Base-by-base conservation (phyloP, 768 basidiomycete species). In the Pulveroboletus sp. region DNA sequence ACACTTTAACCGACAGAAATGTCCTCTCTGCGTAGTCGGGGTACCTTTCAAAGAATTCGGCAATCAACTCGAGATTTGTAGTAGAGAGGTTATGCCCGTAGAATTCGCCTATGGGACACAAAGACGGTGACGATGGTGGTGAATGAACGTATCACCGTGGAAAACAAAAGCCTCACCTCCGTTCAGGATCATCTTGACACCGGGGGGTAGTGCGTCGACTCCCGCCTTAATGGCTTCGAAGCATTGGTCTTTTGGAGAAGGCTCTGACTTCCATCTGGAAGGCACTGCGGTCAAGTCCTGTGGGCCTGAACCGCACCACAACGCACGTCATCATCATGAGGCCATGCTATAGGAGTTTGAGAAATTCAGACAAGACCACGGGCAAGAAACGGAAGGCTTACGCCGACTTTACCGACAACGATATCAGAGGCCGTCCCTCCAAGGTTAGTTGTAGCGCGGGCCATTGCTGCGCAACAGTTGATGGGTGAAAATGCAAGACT, bases 201-300 rank as follows among this genome's bases (percentile, higher is more conserved):
- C 77, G 0, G 68, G 54, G 1, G 74, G 74, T 27, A 76, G 59
- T 0, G 69, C 63, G 39, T 76, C 74, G 49, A 78, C 59, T 8
- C 73, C 76, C 6, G 74, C 74, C 61, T 79, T 80, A 68, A 86
- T 83, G 2, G 80, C 70, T n/a, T 76, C 78, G 51, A 87, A 84
- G 5, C 77, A 76, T 21, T 79, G 72, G 44, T 79, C 80, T 47
- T 86, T 82, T 3, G 80, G 68, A 38, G 75, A 64, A 6, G 73
- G 70, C 6, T 59, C 67, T 8, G 76, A 70, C 17, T 59, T 74
- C 81, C 76, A 78, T 39, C 72, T 70, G 50, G 1, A 30, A 24
- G 17, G 17, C 1, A 2, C 7, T 10, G 6, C n/a, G 26, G 27
- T 31, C 18, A 35, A 21, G 11, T 17, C 35, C n/a, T 17, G 35